phyloP scores from a whole-genome alignment of 495 filamentous ascomycete species.

The Penicillium longicatenatum region DNA sequence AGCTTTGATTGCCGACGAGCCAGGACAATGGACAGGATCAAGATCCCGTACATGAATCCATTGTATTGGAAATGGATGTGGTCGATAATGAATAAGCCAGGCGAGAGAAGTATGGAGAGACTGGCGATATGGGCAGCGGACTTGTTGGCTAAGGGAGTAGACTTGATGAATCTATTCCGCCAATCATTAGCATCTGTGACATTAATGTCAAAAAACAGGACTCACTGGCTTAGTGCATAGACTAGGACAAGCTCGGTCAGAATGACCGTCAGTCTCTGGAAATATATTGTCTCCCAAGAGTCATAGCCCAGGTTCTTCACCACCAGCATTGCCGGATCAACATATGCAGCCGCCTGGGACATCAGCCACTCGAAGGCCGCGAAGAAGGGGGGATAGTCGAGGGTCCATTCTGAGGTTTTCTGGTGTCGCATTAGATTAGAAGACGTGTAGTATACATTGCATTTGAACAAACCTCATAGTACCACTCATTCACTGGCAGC shows the following conservation, averaged over 20 bases:
- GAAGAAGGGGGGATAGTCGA: slow-evolving; percentile 96
- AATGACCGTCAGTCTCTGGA: slow-evolving; percentile 87
- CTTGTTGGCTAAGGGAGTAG: slow-evolving; percentile 61
- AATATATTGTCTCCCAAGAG: slow-evolving; percentile 90
- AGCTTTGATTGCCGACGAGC: slow-evolving; percentile 76
- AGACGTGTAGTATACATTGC: background rate
- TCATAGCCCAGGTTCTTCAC: slow-evolving; percentile 80
- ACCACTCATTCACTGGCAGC: slow-evolving; percentile 87
- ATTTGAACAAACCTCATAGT: slow-evolving; percentile 68
- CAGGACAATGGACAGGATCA: slow-evolving; percentile 81
- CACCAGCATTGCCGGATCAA: slow-evolving; percentile 79
- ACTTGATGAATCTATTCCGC: slow-evolving; percentile 64
- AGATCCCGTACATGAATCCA: slow-evolving; percentile 88
- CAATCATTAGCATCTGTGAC: background rate
- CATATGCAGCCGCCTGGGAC: slow-evolving; percentile 74
- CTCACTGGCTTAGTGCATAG: slow-evolving; percentile 78
- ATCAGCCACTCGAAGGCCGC: slow-evolving; percentile 89
- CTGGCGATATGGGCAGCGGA: slow-evolving; percentile 85
- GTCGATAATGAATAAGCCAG: slow-evolving; percentile 85
- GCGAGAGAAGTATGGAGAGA: slow-evolving; percentile 86
- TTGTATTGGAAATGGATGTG: slow-evolving; percentile 99
- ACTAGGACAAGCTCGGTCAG: slow-evolving; percentile 80
- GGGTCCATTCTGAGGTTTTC: slow-evolving; percentile 98
- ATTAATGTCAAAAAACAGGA: background rate
- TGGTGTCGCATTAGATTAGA: slow-evolving; percentile 27